These are phyloP conservation scores for Pseudocercospora ulei DNA, from an alignment of 2,329 filamentous ascomycete species.

Conservation along the genomic window DNA sequence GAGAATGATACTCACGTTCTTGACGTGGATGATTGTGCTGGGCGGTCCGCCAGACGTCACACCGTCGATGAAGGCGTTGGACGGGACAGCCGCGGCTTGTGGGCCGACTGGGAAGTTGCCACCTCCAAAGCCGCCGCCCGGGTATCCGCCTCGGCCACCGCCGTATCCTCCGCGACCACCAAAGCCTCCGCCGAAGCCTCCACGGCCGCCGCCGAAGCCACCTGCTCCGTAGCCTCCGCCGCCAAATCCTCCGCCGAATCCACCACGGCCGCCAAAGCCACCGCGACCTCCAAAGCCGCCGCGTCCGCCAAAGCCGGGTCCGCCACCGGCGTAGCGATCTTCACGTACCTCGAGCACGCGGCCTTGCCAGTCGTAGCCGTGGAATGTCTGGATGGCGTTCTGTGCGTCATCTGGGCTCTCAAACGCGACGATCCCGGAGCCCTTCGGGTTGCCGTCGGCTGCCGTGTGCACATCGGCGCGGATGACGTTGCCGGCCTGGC, in stretches of 20 bases:
- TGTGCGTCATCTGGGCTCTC: conserved; percentile 90
- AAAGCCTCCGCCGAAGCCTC: conserved; percentile 51
- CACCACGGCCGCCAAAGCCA: conserved; percentile 36
- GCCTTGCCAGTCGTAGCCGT: conserved; percentile 97
- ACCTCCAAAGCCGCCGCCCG: conserved; percentile 33
- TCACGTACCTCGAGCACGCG: conserved; percentile 88
- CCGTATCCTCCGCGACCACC: conserved; percentile 51
- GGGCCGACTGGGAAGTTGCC: conserved; percentile 38
- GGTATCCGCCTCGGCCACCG: conserved; percentile 48
- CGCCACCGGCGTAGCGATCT: conserved; percentile 72
- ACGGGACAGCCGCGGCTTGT: conserved; percentile 40
- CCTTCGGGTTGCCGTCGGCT: conserved; percentile 86
- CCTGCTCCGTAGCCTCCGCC: conserved; percentile 33
- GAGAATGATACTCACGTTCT: conserved; percentile 71
- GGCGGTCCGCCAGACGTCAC: conserved; percentile 79
- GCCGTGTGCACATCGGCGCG: conserved; percentile 91
- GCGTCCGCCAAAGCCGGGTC: conserved; percentile 35
- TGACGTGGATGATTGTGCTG: conserved; percentile 80
- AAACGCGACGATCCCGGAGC: conserved; percentile 93
- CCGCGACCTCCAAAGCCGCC: conserved; percentile 39
- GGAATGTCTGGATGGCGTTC: conserved; percentile 94
- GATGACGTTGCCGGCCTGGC: conserved; percentile 84
- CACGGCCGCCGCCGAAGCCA: conserved; percentile 43
- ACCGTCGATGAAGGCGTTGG: conserved; percentile 90
- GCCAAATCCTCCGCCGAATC: conserved; percentile 42